A percentile compares a stretch with the other conserved stretches of the same genome.
These are phyloP conservation scores for Suillus brevipes DNA, from an alignment of 768 basidiomycete species.

Conservation along the genomic window DNA sequence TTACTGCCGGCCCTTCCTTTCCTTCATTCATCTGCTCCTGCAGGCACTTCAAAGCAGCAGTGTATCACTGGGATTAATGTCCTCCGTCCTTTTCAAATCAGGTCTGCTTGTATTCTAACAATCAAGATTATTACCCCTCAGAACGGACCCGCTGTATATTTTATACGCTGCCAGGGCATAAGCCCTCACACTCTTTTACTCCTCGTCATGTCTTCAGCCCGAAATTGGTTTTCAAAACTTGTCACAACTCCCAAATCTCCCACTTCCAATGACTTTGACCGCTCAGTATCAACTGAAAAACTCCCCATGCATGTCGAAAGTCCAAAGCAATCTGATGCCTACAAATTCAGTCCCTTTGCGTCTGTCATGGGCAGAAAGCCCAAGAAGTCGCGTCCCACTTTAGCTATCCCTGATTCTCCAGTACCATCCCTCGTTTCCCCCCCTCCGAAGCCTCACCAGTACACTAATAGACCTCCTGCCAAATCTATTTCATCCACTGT, in stretches of 20 bases:
- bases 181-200: slow-evolving; percentile 3
- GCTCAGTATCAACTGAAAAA: slow-evolving; percentile 33
- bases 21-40: neutral
- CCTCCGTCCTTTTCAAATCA: neutral
- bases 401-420: slow-evolving; percentile 55
- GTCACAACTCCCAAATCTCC: slow-evolving; percentile 13
- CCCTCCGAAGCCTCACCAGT: slow-evolving; percentile 22
- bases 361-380: slow-evolving; percentile 63
- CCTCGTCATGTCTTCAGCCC: slow-evolving; percentile 21
- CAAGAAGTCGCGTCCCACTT: slow-evolving; percentile 52
- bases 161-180: slow-evolving; percentile 1
- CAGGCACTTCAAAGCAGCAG: neutral
- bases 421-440: slow-evolving; percentile 17
- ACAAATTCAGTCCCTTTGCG: slow-evolving; percentile 57
- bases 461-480: slow-evolving; percentile 44
- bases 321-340: slow-evolving; percentile 27
- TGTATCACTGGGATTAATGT: slow-evolving; percentile 6
- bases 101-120: slow-evolving; percentile 4
- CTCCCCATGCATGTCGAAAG: slow-evolving; percentile 16
- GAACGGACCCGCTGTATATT: slow-evolving; percentile 9
- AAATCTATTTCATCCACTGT: slow-evolving; percentile 56
- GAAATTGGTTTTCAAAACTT: slow-evolving; percentile 33
- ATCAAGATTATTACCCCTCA: slow-evolving; percentile 3
- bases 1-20: slow-evolving; percentile 2
- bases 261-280: slow-evolving; percentile 30